Evolutionary conservation across 1,139 yeast species (phyloP), one percentile per base, ranked within the genome.

Genomic region (Diutina rugosa): DNA sequence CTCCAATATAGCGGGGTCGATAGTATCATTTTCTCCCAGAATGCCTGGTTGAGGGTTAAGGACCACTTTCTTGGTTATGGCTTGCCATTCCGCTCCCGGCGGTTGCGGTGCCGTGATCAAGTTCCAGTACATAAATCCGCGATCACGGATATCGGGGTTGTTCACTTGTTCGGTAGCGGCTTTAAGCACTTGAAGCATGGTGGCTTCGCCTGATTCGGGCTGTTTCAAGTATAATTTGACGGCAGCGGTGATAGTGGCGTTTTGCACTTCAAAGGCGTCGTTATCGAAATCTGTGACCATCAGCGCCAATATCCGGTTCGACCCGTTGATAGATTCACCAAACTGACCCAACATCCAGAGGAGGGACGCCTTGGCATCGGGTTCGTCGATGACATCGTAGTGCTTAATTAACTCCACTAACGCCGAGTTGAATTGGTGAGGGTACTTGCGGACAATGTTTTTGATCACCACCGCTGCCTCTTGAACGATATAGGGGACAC

Each of bases 41-140:
- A 91, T 87, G 1, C 76, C 70, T 0, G 96, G 95, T 49, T 82
- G 67, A 1, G 74, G 72, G 29, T 83, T 82, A 61, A 84, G 75
- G 7, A 90, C 77, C 18, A 90, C 77, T 54, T 77, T 75, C 61
- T 80, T 79, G 1, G 86, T 72, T 56, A 71, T 58, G 67, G 74
- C 62, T 59, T 74, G 79, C 61, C 75, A 74, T 6, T 54, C 55
- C 4, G 65, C 62, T 56, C 3, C 63, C 55, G 4, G 61, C 64
- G 53, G 56, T 57, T 14, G 55, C 53, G 74, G 74, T 0, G 83
- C 67, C 0, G 95, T 81, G 8, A 91, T 71, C 35, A 90, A 68
- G 57, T 96, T 76, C 95, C 96, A 88, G 68, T 91, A 91, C 71
- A 90, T 83, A 65, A 75, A 87, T 0, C 95, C 97, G 54, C 97